Percentiles rank a stretch among this genome's conserved stretches.
Conservation (phyloP, 2,329 filamentous ascomycete genomes). For the Verticillium isaacii region DNA sequence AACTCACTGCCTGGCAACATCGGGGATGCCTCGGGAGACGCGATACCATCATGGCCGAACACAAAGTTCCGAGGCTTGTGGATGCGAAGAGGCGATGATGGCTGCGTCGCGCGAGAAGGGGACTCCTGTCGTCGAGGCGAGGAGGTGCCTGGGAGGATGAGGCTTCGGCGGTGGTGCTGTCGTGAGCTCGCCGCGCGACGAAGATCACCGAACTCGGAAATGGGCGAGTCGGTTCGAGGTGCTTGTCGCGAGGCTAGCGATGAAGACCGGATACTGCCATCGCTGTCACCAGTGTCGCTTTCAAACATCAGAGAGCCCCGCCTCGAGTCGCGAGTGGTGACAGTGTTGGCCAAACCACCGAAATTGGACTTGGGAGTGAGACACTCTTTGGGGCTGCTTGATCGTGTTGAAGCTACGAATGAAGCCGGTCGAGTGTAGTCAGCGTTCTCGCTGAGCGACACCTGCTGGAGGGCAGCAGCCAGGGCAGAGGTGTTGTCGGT, state of each 20-base stretch:
- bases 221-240: conserved; percentile 79
- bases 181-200: conserved; percentile 72
- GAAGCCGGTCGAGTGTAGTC: conserved; percentile 51
- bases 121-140: conserved; percentile 86
- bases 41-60: conserved; percentile 58
- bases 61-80: conserved; percentile 68
- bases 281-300: conserved; percentile 79
- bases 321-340: conserved; percentile 60
- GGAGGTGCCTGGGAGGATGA: conserved; percentile 73
- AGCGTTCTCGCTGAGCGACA: conserved; percentile 33
- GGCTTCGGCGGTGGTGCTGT: conserved; percentile 80
- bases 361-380: conserved; percentile 84
- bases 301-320: conserved; percentile 76
- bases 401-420: conserved; percentile 68
- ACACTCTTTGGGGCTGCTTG: conserved; percentile 85
- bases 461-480: conserved; percentile 47
- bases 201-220: conserved; percentile 76
- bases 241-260: conserved; percentile 66
- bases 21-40: conserved; percentile 86
- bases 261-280: conserved; percentile 79
- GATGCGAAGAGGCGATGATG: conserved; percentile 83
- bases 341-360: conserved; percentile 50
- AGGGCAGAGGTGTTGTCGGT: conserved; percentile 50
- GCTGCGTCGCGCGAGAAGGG: conserved; percentile 68
- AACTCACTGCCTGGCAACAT: conserved; percentile 81